Conservation (phyloP, 2,329 filamentous ascomycete genomes). For the Fusarium albidum region DNA sequence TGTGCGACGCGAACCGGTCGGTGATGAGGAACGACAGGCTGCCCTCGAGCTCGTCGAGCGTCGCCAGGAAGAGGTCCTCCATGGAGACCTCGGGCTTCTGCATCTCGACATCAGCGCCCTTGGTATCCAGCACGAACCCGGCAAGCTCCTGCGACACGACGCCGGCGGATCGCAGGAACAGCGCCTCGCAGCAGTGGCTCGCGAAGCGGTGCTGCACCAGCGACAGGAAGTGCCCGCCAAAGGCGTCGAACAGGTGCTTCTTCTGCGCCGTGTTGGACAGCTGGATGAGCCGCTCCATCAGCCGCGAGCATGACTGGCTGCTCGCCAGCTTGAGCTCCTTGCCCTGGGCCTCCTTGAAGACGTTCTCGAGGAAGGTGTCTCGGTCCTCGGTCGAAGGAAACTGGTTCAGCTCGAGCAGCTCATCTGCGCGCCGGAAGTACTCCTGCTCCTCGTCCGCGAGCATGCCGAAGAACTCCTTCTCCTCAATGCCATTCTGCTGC, state of each 20-base stretch:
- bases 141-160: constrained; percentile 78
- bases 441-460: constrained; percentile 93
- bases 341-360: constrained; percentile 85
- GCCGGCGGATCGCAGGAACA: constrained; percentile 85
- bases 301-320: constrained; percentile 91
- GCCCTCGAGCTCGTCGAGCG: constrained; percentile 87
- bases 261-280: constrained; percentile 81
- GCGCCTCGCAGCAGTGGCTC: constrained; percentile 94
- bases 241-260: constrained; percentile 85
- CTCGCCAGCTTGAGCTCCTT: constrained; percentile 97
- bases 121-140: constrained; percentile 53
- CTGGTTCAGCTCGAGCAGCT: constrained; percentile 88
- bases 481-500: constrained; percentile 47
- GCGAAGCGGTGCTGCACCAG: constrained; percentile 96
- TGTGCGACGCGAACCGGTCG: constrained; percentile 89
- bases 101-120: constrained; percentile 53
- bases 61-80: constrained; percentile 85
- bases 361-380: constrained; percentile 76
- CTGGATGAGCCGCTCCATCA: constrained; percentile 91
- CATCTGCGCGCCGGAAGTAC: constrained; percentile 90
- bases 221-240: constrained; percentile 85
- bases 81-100: constrained; percentile 68
- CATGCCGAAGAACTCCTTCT: constrained; percentile 89
- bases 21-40: constrained; percentile 85
- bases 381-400: constrained; percentile 81